phyloP scores from a whole-genome alignment of 2,329 filamentous ascomycete genomes.

The Xylaria arbuscula region DNA sequence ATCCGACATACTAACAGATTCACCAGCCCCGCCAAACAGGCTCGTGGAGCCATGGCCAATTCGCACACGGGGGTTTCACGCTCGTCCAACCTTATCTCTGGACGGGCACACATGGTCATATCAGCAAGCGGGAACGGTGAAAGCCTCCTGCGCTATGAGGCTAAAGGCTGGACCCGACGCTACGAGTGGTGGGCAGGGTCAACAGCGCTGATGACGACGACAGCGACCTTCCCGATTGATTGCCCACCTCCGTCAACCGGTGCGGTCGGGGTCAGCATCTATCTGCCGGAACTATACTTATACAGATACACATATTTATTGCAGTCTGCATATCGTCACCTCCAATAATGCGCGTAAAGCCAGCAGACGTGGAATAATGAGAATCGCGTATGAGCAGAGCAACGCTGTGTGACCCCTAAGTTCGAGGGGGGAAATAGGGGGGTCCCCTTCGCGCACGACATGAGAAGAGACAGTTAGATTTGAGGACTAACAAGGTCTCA shows the following conservation, averaged over 20 bases:
- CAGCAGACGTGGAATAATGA: not conserved
- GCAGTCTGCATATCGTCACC: not conserved
- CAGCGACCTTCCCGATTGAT: conserved; percentile 33
- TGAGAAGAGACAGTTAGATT: not conserved
- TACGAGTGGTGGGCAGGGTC: conserved; percentile 6
- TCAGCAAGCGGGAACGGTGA: conserved; percentile 12
- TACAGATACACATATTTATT: not conserved
- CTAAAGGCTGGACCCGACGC: conserved; percentile 1
- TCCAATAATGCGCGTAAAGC: not conserved
- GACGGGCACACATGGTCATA: conserved; percentile 21
- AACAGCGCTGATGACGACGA: conserved; percentile 24
- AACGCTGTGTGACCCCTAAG: not conserved
- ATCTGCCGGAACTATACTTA: not conserved
- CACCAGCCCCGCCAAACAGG: not conserved
- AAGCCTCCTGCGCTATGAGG: conserved; percentile 19
- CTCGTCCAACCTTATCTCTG: conserved; percentile 25
- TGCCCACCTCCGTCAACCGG: conserved; percentile 19
- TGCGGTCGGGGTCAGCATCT: not conserved
- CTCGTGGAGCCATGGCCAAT: conserved; percentile 2
- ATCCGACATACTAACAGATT: not conserved
- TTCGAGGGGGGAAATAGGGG: not conserved
- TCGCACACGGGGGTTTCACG: not conserved
- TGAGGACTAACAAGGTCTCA: conserved; percentile 1
- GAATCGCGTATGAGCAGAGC: not conserved
- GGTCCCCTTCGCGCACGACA: not conserved